Evolutionary conservation across 305 asterid genomes (phyloP), one percentile per base, ranked within the genome.

Genomic region (Fraxinus sp.): DNA sequence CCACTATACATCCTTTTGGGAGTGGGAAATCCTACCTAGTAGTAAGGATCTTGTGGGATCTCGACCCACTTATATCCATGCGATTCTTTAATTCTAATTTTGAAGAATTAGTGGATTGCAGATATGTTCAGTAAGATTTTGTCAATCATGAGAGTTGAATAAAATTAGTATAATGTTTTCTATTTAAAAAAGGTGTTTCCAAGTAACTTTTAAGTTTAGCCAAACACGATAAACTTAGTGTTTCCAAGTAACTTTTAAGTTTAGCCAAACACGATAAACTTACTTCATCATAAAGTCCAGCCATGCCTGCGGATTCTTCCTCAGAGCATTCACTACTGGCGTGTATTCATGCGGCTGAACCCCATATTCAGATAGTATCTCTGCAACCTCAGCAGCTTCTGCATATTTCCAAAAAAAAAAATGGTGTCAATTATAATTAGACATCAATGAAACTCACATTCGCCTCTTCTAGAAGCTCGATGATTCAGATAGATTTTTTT

Each of bases 341-440:
- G 87, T 18, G 75, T 93, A 94, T 82, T 92, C 99, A 77, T 91
- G 93, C 0, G 94, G 94, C 82, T 86, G 90, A 52, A 96, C 82
- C 75, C 99, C 99, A 75, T 90, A 96, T 13, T 88, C 92, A 11
- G 98, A 81, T 85, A 96, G 82, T 83, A 96, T 96, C 81, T 96
- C 99, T n/a, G 97, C 97, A 5, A 96, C 90, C 94, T 96, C 99
- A 0, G 99, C 98, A 14, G 99, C 99, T 78, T 96, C 99, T 96
- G 95, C 91, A 88, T 39, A 79, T 81, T 37, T 39, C n/a, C 22
- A 5, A 0, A n/a, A 55, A 55, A 52, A 49, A 49, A 52, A 49
- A 49, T 16, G 62, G 22, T 4, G 62, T 14, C 62, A 14, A 4
- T 14, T 4, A 16, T 49, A 49, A 49, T 16, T 49, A 49, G 26